Percentiles rank a stretch among this genome's conserved stretches.
phyloP scores from a whole-genome alignment of 2,329 filamentous ascomycete genomes.

The Aureobasidium sp. region DNA sequence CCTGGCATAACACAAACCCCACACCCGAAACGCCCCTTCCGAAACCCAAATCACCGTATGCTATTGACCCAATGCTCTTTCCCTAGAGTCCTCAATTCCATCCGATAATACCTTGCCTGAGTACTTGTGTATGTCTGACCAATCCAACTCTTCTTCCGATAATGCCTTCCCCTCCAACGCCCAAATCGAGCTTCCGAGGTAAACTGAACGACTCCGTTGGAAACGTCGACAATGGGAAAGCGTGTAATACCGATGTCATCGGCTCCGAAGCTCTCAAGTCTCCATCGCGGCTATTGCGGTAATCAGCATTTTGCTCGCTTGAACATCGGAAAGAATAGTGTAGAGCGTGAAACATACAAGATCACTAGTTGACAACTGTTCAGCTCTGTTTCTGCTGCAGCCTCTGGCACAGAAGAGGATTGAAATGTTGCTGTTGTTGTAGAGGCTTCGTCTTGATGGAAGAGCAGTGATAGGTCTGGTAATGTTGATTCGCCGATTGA shows the following conservation, averaged over 20 bases:
- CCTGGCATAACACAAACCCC: neutral
- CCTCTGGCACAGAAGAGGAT: slow-evolving; percentile 12
- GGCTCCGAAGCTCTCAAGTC: slow-evolving; percentile 17
- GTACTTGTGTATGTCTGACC: slow-evolving; percentile 15
- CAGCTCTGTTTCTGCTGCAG: neutral
- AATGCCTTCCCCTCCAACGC: slow-evolving; percentile 23
- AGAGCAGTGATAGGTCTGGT: slow-evolving; percentile 21
- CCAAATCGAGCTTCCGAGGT: slow-evolving; percentile 21
- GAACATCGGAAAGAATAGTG: too few relatives aligned
- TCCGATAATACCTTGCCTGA: slow-evolving; percentile 23
- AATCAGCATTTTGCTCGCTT: neutral
- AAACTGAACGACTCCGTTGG: slow-evolving; percentile 17
- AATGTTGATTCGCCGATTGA: slow-evolving; percentile 12
- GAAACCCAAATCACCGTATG: neutral
- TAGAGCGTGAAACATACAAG: slow-evolving; percentile 17
- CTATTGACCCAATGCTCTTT: neutral
- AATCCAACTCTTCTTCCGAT: slow-evolving; percentile 24
- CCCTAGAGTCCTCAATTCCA: slow-evolving; percentile 21
- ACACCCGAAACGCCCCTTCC: neutral
- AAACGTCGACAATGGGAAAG: neutral
- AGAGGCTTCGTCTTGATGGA: slow-evolving; percentile 12
- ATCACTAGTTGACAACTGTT: slow-evolving; percentile 19
- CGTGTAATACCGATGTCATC: slow-evolving; percentile 1
- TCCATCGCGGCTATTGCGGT: slow-evolving; percentile 20
- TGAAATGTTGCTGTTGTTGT: slow-evolving; percentile 20